These are phyloP conservation scores for Fusarium acutatum DNA, from an alignment of 2,329 filamentous ascomycete genomes.

Conservation along the genomic window DNA sequence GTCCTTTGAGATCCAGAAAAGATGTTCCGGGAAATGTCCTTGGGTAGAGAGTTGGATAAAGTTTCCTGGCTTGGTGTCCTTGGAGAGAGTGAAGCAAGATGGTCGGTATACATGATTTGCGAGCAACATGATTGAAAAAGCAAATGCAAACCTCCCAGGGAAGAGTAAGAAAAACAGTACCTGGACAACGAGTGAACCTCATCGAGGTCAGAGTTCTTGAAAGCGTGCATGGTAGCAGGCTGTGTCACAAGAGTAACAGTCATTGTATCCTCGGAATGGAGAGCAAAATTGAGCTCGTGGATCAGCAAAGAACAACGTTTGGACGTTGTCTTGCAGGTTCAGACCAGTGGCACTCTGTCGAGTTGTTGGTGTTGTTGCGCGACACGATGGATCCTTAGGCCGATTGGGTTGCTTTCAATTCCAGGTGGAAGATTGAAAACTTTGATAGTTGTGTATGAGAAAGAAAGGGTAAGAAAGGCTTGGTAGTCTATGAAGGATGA, in stretches of 20 bases:
- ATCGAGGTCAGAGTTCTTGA: constrained; percentile 63
- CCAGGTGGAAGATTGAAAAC: constrained; percentile 32
- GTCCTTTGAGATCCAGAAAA: constrained; percentile 14
- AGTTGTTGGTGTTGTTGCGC: constrained; percentile 40
- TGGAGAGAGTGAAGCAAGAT: constrained; percentile 38
- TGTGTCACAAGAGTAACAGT: constrained; percentile 58
- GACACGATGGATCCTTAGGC: constrained; percentile 42
- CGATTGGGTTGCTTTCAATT: constrained; percentile 36
- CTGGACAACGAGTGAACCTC: constrained; percentile 69
- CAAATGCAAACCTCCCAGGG: constrained; percentile 54
- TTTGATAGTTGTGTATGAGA: constrained; percentile 27
- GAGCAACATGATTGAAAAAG: constrained; percentile 43
- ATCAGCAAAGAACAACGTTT: constrained; percentile 42
- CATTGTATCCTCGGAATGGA: constrained; percentile 55
- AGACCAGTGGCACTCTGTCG: constrained; percentile 42
- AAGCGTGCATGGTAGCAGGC: constrained; percentile 62
- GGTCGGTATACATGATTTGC: constrained; percentile 41
- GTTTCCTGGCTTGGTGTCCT: constrained; percentile 34
- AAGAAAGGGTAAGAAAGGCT: constrained; percentile 34
- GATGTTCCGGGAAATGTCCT: constrained; percentile 25
- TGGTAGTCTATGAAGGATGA: constrained; percentile 38
- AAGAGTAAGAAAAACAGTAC: constrained; percentile 64
- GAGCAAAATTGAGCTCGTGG: constrained; percentile 43
- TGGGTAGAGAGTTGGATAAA: constrained; percentile 9
- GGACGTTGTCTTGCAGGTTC: constrained; percentile 41